Conservation (phyloP, 306 rosid species). For the Morella rubra region DNA sequence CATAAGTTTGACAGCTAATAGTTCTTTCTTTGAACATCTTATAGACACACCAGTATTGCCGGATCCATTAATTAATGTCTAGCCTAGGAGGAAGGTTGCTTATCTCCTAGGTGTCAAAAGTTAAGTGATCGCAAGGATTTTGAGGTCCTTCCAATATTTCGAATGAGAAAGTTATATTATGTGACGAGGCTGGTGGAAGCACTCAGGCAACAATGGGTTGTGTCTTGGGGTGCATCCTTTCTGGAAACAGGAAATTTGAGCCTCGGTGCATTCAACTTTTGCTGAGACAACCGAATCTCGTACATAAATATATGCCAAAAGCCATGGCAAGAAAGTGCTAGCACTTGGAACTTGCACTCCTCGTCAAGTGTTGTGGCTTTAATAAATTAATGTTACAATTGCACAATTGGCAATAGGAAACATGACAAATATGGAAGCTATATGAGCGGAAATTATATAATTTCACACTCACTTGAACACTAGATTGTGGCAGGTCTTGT, state of each 20-base stretch:
- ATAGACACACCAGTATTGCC: neutral
- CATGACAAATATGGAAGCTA: slow-evolving; percentile 1
- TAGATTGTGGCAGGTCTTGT: slow-evolving; percentile 78
- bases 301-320: slow-evolving; percentile 11
- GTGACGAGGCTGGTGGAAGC: neutral
- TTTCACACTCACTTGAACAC: slow-evolving; percentile 68
- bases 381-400: slow-evolving; percentile 32
- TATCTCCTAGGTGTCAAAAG: neutral
- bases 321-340: slow-evolving; percentile 16
- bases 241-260: slow-evolving; percentile 31
- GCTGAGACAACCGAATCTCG: slow-evolving; percentile 11
- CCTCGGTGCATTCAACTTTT: slow-evolving; percentile 7
- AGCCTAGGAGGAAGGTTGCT: neutral
- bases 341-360: slow-evolving; percentile 17
- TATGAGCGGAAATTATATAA: slow-evolving; percentile 24
- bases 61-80: neutral
- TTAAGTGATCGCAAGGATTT: neutral
- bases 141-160: neutral
- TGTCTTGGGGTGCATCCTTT: slow-evolving; percentile 1
- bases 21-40: neutral
- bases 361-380: slow-evolving; percentile 15
- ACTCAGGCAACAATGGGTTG: slow-evolving; percentile 7
- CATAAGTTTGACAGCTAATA: neutral
- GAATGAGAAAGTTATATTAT: neutral
- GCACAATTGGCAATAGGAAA: slow-evolving; percentile 24